Base-by-base conservation (phyloP, 257 asterid genomes). In the Osmanthus fragrans region DNA sequence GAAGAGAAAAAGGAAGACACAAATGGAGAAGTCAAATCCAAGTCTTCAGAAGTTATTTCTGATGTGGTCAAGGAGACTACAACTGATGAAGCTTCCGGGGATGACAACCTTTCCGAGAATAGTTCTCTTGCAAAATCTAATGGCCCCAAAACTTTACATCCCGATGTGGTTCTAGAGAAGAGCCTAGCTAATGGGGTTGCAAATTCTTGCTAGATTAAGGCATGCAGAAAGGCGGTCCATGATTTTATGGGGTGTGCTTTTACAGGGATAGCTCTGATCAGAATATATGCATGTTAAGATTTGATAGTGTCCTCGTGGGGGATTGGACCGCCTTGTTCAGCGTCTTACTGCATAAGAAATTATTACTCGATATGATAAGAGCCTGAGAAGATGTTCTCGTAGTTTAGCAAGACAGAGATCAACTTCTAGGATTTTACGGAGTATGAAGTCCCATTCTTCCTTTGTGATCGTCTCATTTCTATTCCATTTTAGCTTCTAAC, bases 21-120 rank as follows among this genome's bases (percentile, higher is more conserved):
- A 19, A 85, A 76, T 7, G 82, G 65, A 13, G 88, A 82, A 40
- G 34, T 69, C 1, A 84, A 80, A 75, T 34, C 84, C 23, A 79
- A 79, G 74, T 21, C 83, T 36, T 33, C 51, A 0, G 89, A 83
- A 76, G 67, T 64, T 5, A 70, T 76, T 51, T 37, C 78, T 30
- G 83, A 80, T 9, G 67, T 73, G 65, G 73, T 68, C 76, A 78
- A 78, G 45, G 80, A 80, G 78, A 66, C 71, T 27, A 63, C 71
- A 25, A 63, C 74, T 2, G 69, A 32, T 71, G 77, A 70, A 73
- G 23, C 29, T 11, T 76, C 30, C 9, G 87, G 73, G 42, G 86
- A 81, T 39, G n/a, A 45, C 56, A 74, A 71, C 47, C 42, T 47
- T 8, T 0, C 76, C 0, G 84, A 85, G 16, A 77, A 32, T 33